phyloP scores from a whole-genome alignment of 2,329 filamentous ascomycete genomes.

The Colletotrichum sp. region DNA sequence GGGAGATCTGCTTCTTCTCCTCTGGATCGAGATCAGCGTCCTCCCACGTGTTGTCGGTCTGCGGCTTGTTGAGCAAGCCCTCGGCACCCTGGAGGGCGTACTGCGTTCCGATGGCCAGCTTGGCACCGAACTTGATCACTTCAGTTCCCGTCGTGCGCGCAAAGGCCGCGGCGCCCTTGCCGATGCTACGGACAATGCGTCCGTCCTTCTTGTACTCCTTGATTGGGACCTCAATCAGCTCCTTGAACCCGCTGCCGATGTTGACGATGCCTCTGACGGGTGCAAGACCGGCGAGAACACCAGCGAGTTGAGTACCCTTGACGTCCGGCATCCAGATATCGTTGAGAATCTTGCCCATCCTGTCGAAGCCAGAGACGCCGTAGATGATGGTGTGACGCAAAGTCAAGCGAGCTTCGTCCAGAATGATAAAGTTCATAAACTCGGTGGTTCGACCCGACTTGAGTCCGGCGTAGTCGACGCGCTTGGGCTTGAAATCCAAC shows the following conservation, averaged over 20 bases:
- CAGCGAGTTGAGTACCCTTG: conserved; percentile 84
- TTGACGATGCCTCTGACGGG: conserved; percentile 91
- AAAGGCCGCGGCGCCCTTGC: conserved; percentile 89
- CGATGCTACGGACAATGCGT: conserved; percentile 86
- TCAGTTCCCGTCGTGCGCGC: conserved; percentile 93
- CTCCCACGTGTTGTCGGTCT: conserved; percentile 52
- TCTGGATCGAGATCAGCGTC: conserved; percentile 70
- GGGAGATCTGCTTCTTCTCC: conserved; percentile 79
- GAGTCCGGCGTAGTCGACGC: conserved; percentile 93
- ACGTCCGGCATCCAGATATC: conserved; percentile 98
- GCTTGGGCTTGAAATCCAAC: conserved; percentile 95
- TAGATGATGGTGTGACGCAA: conserved; percentile 92
- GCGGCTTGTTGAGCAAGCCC: conserved; percentile 65
- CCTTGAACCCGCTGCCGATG: conserved; percentile 83
- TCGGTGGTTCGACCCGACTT: conserved; percentile 94
- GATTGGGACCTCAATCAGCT: conserved; percentile 89
- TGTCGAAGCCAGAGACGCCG: conserved; percentile 88
- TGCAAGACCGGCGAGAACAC: conserved; percentile 86
- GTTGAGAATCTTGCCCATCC: conserved; percentile 87
- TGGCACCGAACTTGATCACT: conserved; percentile 91
- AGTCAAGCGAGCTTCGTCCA: conserved; percentile 87
- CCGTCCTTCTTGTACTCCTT: conserved; percentile 94
- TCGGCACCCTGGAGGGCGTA: conserved; percentile 91
- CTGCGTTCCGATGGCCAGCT: conserved; percentile 92
- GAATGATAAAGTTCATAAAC: conserved; percentile 97